These are phyloP conservation scores for Picea mariana DNA, from an alignment of 83 land plant species.

Conservation along the genomic window DNA sequence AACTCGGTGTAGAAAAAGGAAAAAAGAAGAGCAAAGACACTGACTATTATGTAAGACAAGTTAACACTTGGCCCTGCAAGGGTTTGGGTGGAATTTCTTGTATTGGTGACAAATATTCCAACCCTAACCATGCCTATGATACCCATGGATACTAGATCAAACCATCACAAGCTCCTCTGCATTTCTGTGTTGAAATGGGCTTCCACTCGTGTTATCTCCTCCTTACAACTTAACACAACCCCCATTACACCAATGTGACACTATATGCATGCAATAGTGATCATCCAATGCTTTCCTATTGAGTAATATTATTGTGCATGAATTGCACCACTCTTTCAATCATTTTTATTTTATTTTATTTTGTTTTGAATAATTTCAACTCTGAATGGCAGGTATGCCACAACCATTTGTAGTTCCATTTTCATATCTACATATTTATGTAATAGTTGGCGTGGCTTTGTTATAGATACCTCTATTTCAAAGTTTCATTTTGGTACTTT, in stretches of 20 bases:
- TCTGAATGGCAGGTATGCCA: too few relatives aligned
- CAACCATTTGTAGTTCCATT: too few relatives aligned
- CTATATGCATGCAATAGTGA: too few relatives aligned
- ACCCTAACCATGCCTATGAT: conserved; percentile 93
- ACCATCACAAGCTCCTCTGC: conserved; percentile 68
- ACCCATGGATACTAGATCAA: conserved; percentile 74
- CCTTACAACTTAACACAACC: conserved; percentile 58
- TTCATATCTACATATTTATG: too few relatives aligned
- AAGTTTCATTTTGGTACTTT: too few relatives aligned
- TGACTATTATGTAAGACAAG: conserved; percentile 81
- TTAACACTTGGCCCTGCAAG: conserved; percentile 79
- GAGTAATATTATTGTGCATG: too few relatives aligned
- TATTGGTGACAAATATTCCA: conserved; percentile 84
- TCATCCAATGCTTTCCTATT: too few relatives aligned
- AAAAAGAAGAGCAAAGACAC: conserved; percentile 85
- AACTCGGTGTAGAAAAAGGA: conserved; percentile 95
- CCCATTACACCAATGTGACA: conserved; percentile 26
- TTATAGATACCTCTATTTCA: too few relatives aligned
- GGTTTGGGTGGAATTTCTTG: conserved; percentile 60
- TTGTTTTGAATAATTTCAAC: too few relatives aligned
- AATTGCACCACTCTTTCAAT: too few relatives aligned
- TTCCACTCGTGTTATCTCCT: conserved; percentile 63
- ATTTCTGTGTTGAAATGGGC: conserved; percentile 71
- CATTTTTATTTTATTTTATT: too few relatives aligned
- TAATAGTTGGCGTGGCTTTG: too few relatives aligned